Conservation (phyloP, 2,329 filamentous ascomycete species). For the Apiospora saccharicola region DNA sequence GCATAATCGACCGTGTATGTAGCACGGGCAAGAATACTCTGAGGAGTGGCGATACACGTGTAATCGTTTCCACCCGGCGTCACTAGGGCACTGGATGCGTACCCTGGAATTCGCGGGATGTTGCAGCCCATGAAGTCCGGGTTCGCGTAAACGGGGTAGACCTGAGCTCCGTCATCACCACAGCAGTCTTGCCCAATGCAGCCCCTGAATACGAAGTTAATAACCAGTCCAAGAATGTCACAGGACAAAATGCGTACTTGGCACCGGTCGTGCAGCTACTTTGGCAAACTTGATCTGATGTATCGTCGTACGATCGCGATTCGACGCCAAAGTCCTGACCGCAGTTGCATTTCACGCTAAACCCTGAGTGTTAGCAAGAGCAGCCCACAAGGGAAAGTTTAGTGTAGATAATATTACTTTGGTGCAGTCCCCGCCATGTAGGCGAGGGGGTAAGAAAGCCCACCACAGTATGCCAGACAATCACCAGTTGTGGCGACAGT, state of each 20-base stretch:
- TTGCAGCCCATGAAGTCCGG: slow-evolving; percentile 58
- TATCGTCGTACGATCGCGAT: slow-evolving; percentile 1
- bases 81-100: not conserved
- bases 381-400: too few relatives aligned
- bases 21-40: not conserved
- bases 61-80: not conserved
- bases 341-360: too few relatives aligned
- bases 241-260: not conserved
- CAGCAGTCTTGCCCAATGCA: slow-evolving; percentile 36
- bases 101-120: slow-evolving; percentile 40
- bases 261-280: not conserved
- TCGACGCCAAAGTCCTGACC: slow-evolving; percentile 26
- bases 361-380: too few relatives aligned
- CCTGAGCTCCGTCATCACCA: slow-evolving; percentile 39
- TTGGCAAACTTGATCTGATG: not conserved
- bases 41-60: not conserved
- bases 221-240: not conserved
- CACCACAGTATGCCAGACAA: not conserved
- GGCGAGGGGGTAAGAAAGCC: not conserved
- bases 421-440: not conserved
- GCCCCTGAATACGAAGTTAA: slow-evolving; percentile 29
- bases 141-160: slow-evolving; percentile 56
- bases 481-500: not conserved
- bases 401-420: too few relatives aligned
- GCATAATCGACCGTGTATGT: not conserved